Evolutionary conservation across 495 filamentous ascomycete genomes (phyloP).

Genomic region (Annulohypoxylon moriforme): DNA sequence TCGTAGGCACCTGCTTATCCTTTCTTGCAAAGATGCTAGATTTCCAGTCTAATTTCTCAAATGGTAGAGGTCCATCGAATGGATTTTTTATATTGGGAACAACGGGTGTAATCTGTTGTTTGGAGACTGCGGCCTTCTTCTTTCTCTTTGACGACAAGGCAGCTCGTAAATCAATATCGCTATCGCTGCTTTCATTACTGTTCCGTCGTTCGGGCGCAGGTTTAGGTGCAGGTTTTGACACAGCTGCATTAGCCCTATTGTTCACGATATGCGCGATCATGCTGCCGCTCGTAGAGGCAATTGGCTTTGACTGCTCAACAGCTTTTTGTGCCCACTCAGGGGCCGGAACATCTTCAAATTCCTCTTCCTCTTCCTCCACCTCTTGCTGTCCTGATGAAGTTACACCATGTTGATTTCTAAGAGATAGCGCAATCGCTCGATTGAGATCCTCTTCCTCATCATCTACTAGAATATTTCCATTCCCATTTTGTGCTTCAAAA

Average conservation of each 20-base stretch:
- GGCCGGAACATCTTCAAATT: conserved; percentile 60
- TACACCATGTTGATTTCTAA: conserved; percentile 61
- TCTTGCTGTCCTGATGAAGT: conserved; percentile 41
- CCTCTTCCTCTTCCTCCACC: conserved; percentile 56
- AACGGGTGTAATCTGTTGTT: conserved; percentile 40
- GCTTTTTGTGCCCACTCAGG: conserved; percentile 67
- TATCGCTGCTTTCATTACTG: conserved; percentile 65
- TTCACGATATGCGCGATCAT: conserved; percentile 73
- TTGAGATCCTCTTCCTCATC: conserved; percentile 82
- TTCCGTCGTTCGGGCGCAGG: conserved; percentile 48
- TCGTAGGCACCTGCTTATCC: conserved; percentile 46
- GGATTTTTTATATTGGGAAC: conserved; percentile 58
- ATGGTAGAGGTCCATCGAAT: conserved; percentile 87
- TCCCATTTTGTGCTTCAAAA: conserved; percentile 43
- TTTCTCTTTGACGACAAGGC: conserved; percentile 64
- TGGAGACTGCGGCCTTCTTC: conserved; percentile 44
- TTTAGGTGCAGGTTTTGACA: conserved; percentile 56
- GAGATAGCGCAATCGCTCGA: conserved; percentile 84
- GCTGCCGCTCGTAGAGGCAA: conserved; percentile 62
- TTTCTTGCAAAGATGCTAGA: conserved; percentile 67
- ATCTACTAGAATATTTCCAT: conserved; percentile 52
- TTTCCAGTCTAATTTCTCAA: conserved; percentile 83
- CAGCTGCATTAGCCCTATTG: conserved; percentile 66
- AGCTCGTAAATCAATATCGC: conserved; percentile 71
- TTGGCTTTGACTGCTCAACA: conserved; percentile 63